Conservation (phyloP, 306 rosid genomes). For the Quercus glauca region DNA sequence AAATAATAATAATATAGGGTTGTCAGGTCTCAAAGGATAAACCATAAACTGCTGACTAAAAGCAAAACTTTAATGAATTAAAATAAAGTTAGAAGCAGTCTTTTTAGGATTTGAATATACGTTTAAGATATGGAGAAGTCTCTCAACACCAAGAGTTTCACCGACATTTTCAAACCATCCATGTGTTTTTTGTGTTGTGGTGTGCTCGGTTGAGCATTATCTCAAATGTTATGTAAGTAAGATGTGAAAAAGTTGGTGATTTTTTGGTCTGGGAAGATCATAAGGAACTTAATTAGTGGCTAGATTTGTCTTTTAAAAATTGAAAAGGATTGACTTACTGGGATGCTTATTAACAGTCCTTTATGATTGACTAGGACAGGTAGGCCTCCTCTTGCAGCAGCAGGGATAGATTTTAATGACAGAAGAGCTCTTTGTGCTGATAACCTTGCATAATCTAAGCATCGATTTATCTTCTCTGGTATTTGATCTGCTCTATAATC, state of each 20-base stretch:
- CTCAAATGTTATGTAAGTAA: too few relatives aligned
- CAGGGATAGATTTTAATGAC: slow-evolving; percentile 64
- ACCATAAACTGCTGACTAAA: slow-evolving; percentile 5
- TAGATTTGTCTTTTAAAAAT: neutral
- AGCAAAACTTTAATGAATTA: neutral
- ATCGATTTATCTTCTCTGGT: slow-evolving; percentile 29
- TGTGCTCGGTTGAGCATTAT: too few relatives aligned
- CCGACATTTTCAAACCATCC: too few relatives aligned
- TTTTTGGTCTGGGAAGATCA: neutral
- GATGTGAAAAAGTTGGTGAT: too few relatives aligned
- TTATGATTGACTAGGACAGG: slow-evolving; percentile 68
- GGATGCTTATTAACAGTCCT: slow-evolving; percentile 69
- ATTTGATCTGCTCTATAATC: slow-evolving; percentile 23
- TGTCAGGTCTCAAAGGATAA: slow-evolving; percentile 15
- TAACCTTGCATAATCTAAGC: slow-evolving; percentile 46
- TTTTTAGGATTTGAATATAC: neutral
- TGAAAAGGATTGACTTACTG: slow-evolving; percentile 47
- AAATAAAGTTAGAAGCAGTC: neutral
- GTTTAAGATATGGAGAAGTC: neutral
- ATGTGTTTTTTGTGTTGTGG: too few relatives aligned
- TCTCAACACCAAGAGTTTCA: neutral
- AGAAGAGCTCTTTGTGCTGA: slow-evolving; percentile 64
- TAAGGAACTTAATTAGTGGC: neutral
- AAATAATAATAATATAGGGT: neutral
- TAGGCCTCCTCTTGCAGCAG: slow-evolving; percentile 82